Evolutionary conservation across 495 filamentous ascomycete genomes (phyloP).

Genomic region (Aspergillus biplanus): DNA sequence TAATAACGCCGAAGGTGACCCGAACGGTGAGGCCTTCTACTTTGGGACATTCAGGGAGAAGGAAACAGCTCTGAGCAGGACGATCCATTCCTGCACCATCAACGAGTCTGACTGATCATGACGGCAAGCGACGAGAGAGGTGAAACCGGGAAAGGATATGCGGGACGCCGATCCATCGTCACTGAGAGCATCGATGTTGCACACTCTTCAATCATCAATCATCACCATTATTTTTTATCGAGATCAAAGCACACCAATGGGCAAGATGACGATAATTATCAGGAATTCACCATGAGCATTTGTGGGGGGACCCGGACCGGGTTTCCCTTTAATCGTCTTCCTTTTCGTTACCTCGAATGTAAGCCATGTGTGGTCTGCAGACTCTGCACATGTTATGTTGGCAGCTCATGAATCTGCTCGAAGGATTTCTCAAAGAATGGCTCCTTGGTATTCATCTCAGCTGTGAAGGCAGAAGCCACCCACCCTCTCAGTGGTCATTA

Average conservation of each 20-base stretch:
- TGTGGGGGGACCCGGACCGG: neutral
- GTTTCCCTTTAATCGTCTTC: neutral
- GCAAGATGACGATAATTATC: constrained; percentile 14
- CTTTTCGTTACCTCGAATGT: neutral
- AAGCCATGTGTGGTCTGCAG: neutral
- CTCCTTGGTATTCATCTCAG: neutral
- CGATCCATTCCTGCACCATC: constrained; percentile 40
- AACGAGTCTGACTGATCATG: constrained; percentile 33
- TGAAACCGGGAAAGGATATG: constrained; percentile 36
- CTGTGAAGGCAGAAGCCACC: constrained; percentile 7
- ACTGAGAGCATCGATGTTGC: constrained; percentile 7
- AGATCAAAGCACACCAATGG: constrained; percentile 14
- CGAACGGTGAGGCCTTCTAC: constrained; percentile 10
- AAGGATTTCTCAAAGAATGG: constrained; percentile 1
- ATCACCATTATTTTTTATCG: neutral
- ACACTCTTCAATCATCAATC: neutral
- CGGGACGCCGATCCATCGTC: constrained; percentile 37
- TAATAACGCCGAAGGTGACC: constrained; percentile 12
- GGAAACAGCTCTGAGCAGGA: constrained; percentile 31
- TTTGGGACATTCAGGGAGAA: constrained; percentile 12
- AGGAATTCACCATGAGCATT: neutral
- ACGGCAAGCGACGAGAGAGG: constrained; percentile 27
- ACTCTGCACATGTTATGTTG: neutral
- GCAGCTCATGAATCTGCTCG: neutral
- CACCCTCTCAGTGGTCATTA: constrained; percentile 15